Percentiles rank a stretch among this genome's conserved stretches.
These are phyloP conservation scores for Lanmaoa rubissima DNA, from an alignment of 768 basidiomycete genomes.

Conservation along the genomic window DNA sequence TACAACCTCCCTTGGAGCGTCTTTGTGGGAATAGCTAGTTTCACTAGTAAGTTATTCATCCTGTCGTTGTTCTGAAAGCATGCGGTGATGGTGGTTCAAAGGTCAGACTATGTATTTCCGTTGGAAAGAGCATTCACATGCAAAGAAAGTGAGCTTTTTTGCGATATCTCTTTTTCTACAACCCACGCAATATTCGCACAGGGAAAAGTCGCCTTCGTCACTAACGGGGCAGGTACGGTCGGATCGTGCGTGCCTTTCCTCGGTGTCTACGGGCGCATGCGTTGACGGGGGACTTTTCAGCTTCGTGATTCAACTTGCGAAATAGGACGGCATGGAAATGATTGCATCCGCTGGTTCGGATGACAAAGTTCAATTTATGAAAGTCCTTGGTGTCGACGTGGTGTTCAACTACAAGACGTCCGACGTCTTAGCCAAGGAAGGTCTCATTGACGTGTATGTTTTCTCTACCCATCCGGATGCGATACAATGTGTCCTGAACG, in stretches of 20 bases:
- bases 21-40: conserved; percentile 30
- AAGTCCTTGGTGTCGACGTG: conserved; percentile 62
- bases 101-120: conserved; percentile 23
- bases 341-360: conserved; percentile 71
- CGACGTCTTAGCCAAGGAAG: conserved; percentile 54
- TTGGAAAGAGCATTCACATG: conserved; percentile 18
- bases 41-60: conserved; percentile 15
- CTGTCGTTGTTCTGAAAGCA: conserved; percentile 5
- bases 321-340: conserved; percentile 55
- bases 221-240: conserved; percentile 47
- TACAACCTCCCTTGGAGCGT: conserved; percentile 30
- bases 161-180: not conserved
- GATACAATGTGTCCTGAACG: not conserved
- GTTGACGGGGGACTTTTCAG: conserved; percentile 20
- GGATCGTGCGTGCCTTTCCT: conserved; percentile 47
- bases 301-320: conserved; percentile 51
- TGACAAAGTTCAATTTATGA: conserved; percentile 66
- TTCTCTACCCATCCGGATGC: not conserved
- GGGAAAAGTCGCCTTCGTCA: conserved; percentile 53
- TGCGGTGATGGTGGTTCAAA: not conserved
- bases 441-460: conserved; percentile 51
- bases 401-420: conserved; percentile 72
- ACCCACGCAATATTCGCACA: conserved; percentile 9
- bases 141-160: conserved; percentile 23
- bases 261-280: not conserved